Conservation (phyloP, 345 rosid species). For the Sapria himalayana region DNA sequence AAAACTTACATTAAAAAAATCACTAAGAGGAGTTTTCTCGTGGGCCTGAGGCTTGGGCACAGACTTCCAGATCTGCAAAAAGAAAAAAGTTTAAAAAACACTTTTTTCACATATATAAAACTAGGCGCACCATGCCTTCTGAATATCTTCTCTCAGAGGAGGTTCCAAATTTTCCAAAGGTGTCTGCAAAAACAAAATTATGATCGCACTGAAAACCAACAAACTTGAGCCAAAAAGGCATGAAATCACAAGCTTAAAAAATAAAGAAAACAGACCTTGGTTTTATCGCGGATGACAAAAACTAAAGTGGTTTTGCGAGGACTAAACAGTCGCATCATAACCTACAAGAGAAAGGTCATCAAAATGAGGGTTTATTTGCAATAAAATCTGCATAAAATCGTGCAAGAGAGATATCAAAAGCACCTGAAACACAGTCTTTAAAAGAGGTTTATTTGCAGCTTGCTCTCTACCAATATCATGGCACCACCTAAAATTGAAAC, state of each 20-base stretch:
- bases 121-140: too few relatives aligned
- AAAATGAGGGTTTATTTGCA: too few relatives aligned
- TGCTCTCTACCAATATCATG: conserved; percentile 99
- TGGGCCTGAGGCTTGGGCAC: conserved; percentile 93
- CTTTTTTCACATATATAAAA: neutral
- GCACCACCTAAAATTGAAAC: conserved; percentile 58
- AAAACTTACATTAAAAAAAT: conserved; percentile 72
- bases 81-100: conserved; percentile 7
- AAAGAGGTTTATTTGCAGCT: conserved; percentile 98
- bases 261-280: conserved; percentile 36
- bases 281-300: conserved; percentile 99
- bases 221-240: neutral
- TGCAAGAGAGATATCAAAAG: conserved; percentile 2
- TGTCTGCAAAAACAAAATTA: conserved; percentile 30
- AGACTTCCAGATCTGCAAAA: conserved; percentile 83
- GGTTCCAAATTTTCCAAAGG: conserved; percentile 93
- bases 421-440: conserved; percentile 98
- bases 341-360: conserved; percentile 28
- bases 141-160: conserved; percentile 85
- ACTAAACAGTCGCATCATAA: conserved; percentile 98
- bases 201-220: neutral
- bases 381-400: too few relatives aligned
- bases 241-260: conserved; percentile 2
- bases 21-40: conserved; percentile 79
- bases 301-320: conserved; percentile 93